Evolutionary conservation across 192 early-diverging fungal genomes (phyloP), one percentile per base, ranked within the genome.

Genomic region (Backusella westeae): DNA sequence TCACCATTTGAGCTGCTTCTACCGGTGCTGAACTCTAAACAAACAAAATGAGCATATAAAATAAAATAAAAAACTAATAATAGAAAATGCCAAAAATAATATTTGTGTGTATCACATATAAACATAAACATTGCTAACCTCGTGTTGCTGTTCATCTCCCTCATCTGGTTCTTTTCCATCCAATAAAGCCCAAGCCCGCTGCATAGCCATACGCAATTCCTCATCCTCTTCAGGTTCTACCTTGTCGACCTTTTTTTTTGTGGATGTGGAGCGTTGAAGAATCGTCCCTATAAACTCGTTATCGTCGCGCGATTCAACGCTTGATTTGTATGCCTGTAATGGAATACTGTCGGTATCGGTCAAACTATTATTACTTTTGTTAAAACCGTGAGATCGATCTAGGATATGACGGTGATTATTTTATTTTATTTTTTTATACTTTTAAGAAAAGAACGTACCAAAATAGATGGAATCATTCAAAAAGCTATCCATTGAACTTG

Each of bases 151-250:
- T 36, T 49, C 23, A 19, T 21, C 44, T 53, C 56, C 56, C 12
- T 63, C 56, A 0, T 29, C 21, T 21, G n/a, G n/a, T 53, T 21
- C 56, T 26, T 41, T 70, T n/a, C 34, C 49, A 42, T 75, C 72
- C 26, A 74, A 65, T 41, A 75, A 67, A 44, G 78, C 78, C 78
- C 72, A 79, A 34, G 73, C 78, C 19, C 66, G 32, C 41, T 79
- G 73, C 52, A 79, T 72, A 26, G 49, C 67, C 14, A 67, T 26
- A 19, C 56, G 72, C 4, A 79, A 53, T 21, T 79, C 78, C n/a
- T 75, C 73, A 26, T 74, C 73, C 34, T 78, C 77, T 34, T 65
- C 14, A 10, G 59, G 36, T 44, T 29, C 38, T 29, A 38, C 44
- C 29, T 65, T 74, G 41, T 69, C 17, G 23, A 29, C 26, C 3